phyloP scores from a whole-genome alignment of 2,329 filamentous ascomycete species.

The Akanthomyces lecanii region DNA sequence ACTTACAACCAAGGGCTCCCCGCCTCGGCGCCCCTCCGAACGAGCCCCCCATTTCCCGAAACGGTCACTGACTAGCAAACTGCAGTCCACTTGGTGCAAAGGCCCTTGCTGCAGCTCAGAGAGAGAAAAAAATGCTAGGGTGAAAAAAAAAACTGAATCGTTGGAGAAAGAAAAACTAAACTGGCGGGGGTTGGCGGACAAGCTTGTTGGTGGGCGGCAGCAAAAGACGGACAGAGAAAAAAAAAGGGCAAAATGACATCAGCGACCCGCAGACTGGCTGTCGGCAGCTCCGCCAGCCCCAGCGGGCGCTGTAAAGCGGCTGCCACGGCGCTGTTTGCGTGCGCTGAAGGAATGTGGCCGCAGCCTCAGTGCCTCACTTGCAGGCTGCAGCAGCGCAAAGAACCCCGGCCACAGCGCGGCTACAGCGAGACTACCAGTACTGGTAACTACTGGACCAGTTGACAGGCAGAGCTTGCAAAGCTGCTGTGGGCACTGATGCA shows the following conservation, averaged over 20 bases:
- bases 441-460: too few relatives aligned
- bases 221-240: not conserved
- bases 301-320: not conserved
- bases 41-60: not conserved
- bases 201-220: not conserved
- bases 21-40: not conserved
- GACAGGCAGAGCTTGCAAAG: too few relatives aligned
- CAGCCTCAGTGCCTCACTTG: not conserved
- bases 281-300: slow-evolving; percentile 5
- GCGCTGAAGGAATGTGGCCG: not conserved
- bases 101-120: not conserved
- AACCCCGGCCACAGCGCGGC: too few relatives aligned
- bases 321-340: not conserved
- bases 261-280: slow-evolving; percentile 7
- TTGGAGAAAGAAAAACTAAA: not conserved
- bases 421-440: too few relatives aligned
- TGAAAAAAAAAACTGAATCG: not conserved
- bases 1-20: not conserved
- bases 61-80: slow-evolving; percentile 13
- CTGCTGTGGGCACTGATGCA: too few relatives aligned
- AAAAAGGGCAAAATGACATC: slow-evolving; percentile 13
- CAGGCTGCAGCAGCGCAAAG: too few relatives aligned
- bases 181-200: not conserved
- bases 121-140: not conserved
- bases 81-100: not conserved